A percentile compares a stretch with the other conserved stretches of the same genome.
Evolutionary conservation across 805 yeast genomes (phyloP).

Genomic region (Clavispora santaluciae): DNA sequence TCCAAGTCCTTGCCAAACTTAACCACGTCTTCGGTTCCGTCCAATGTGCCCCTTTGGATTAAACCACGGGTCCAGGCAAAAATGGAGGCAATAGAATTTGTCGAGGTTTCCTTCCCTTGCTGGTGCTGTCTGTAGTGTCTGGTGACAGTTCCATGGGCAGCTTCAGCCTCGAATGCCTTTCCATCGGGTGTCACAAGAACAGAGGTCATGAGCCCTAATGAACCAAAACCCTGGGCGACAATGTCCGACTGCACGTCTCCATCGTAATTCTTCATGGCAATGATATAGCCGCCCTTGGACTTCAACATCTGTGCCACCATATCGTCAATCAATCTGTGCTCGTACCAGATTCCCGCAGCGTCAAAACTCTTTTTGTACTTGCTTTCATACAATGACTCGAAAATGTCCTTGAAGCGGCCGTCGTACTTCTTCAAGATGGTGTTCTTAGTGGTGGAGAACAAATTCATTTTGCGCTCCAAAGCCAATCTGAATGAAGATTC

Average conservation of each 20-base stretch:
- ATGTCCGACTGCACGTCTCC: constrained; percentile 85
- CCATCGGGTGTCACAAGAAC: constrained; percentile 82
- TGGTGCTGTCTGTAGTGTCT: constrained; percentile 82
- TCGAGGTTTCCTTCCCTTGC: constrained; percentile 77
- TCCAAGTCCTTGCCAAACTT: constrained; percentile 63
- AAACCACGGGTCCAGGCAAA: constrained; percentile 87
- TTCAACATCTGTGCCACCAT: constrained; percentile 89
- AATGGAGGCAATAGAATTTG: constrained; percentile 80
- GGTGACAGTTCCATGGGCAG: constrained; percentile 86
- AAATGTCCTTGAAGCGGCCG: constrained; percentile 78
- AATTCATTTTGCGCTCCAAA: constrained; percentile 54
- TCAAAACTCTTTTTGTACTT: constrained; percentile 57
- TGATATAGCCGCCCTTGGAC: constrained; percentile 75
- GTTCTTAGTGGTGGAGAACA: constrained; percentile 71
- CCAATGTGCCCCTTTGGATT: constrained; percentile 75
- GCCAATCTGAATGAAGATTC: constrained; percentile 78
- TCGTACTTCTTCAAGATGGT: constrained; percentile 79
- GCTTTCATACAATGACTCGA: constrained; percentile 59
- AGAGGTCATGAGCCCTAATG: constrained; percentile 80
- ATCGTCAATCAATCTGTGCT: constrained; percentile 79
- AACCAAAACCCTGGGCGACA: constrained; percentile 85
- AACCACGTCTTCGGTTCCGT: constrained; percentile 65
- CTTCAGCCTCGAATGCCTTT: constrained; percentile 79
- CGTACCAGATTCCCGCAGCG: constrained; percentile 59
- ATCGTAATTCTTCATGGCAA: constrained; percentile 80